phyloP scores from a whole-genome alignment of 1,284 basidiomycete genomes.

The Pisolithus thermaeus region DNA sequence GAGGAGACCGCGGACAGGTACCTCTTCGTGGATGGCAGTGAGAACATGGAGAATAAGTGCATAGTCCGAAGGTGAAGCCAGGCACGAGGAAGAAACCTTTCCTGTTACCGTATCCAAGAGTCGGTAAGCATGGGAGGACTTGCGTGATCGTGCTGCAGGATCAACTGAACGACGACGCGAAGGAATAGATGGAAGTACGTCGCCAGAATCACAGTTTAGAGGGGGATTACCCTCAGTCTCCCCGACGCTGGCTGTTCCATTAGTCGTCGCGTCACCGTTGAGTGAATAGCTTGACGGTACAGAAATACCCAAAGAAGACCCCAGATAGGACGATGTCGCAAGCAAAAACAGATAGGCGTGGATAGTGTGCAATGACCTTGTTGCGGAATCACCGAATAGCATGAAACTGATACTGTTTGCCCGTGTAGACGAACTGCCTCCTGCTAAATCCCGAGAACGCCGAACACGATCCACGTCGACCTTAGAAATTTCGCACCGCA shows the following conservation, averaged over 20 bases:
- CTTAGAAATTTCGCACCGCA: constrained; percentile 69
- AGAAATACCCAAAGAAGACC: constrained; percentile 35
- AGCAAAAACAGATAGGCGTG: constrained; percentile 78
- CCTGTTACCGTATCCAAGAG: constrained; percentile 45
- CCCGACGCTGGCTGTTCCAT: constrained; percentile 35
- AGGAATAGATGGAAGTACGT: constrained; percentile 27
- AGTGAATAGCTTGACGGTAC: constrained; percentile 38
- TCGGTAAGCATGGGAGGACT: constrained; percentile 47
- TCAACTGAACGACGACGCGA: constrained; percentile 45
- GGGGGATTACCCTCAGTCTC: constrained; percentile 22
- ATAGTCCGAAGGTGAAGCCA: constrained; percentile 72
- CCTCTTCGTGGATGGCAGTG: constrained; percentile 57
- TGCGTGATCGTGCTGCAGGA: constrained; percentile 44
- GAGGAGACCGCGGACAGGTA: constrained; percentile 70
- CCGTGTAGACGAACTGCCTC: constrained; percentile 41
- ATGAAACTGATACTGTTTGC: constrained; percentile 41
- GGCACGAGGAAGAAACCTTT: constrained; percentile 38
- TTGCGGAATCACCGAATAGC: constrained; percentile 59
- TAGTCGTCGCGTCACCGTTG: constrained; percentile 26
- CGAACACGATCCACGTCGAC: constrained; percentile 39
- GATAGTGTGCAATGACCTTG: constrained; percentile 70
- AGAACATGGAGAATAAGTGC: constrained; percentile 69
- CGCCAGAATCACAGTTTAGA: constrained; percentile 13
- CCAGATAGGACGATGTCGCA: constrained; percentile 62
- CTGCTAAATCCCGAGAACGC: constrained; percentile 36